Percentiles rank a stretch among this genome's conserved stretches.
Evolutionary conservation across 805 yeast species (phyloP).

Genomic region (Lipomyces yamanashiensis): DNA sequence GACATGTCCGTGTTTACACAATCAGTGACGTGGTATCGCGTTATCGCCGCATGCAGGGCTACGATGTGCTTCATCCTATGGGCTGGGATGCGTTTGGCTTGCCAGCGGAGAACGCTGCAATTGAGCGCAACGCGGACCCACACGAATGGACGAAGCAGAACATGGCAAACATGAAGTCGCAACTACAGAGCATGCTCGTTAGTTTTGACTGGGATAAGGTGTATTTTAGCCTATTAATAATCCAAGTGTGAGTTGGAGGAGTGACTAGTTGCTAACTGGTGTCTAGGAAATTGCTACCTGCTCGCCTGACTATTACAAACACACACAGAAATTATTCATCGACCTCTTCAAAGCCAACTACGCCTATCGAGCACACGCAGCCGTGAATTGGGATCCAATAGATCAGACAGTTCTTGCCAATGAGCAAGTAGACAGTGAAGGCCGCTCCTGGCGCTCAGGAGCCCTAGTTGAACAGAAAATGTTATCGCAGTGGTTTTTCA

Average conservation of each 20-base stretch:
- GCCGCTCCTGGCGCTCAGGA: slow-evolving; percentile 96
- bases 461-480: slow-evolving; percentile 84
- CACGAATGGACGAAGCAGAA: slow-evolving; percentile 80
- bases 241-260: background rate
- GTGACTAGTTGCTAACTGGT: background rate
- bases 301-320: slow-evolving; percentile 82
- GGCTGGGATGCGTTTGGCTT: slow-evolving; percentile 99
- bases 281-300: slow-evolving; percentile 80
- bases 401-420: slow-evolving; percentile 94
- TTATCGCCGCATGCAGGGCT: slow-evolving; percentile 75
- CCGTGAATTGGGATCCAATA: slow-evolving; percentile 97
- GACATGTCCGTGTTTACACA: slow-evolving; percentile 91
- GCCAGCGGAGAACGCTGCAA: slow-evolving; percentile 98
- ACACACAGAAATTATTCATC: slow-evolving; percentile 87
- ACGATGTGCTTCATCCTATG: slow-evolving; percentile 88
- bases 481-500: slow-evolving; percentile 91
- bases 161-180: slow-evolving; percentile 83
- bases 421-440: slow-evolving; percentile 92
- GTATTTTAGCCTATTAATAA: background rate
- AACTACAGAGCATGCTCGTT: slow-evolving; percentile 75
- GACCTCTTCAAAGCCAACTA: slow-evolving; percentile 73
- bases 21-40: slow-evolving; percentile 84
- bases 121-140: slow-evolving; percentile 80
- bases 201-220: slow-evolving; percentile 85
- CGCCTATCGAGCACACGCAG: slow-evolving; percentile 85